Percentiles rank a stretch among this genome's conserved stretches.
phyloP scores from a whole-genome alignment of 2,329 filamentous ascomycete genomes.

The Septoria petroselini region DNA sequence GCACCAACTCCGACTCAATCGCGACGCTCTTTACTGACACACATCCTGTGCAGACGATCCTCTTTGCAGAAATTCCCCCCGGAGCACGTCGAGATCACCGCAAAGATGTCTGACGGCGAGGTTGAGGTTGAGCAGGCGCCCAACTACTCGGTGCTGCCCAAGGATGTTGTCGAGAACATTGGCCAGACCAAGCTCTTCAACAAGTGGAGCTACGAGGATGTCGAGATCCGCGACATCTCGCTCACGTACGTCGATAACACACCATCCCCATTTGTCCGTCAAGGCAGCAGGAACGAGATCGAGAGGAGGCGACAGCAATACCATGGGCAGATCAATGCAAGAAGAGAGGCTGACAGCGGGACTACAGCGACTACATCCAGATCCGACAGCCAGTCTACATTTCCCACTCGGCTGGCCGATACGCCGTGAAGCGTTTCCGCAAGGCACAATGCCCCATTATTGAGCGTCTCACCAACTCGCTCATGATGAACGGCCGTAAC shows the following conservation, averaged over 20 bases:
- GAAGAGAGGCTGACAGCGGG: slow-evolving; percentile 31
- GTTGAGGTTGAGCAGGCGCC: slow-evolving; percentile 88
- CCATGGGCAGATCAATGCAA: background rate
- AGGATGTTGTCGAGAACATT: slow-evolving; percentile 85
- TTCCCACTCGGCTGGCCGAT: slow-evolving; percentile 97
- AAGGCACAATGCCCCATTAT: slow-evolving; percentile 99
- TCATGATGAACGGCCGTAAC: slow-evolving; percentile 99
- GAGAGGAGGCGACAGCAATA: slow-evolving; percentile 7
- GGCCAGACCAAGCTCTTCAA: slow-evolving; percentile 96
- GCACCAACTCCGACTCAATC: background rate
- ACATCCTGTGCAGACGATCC: slow-evolving; percentile 8
- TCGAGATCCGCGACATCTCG: slow-evolving; percentile 99
- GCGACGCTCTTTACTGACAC: slow-evolving; percentile 7
- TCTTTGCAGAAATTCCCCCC: slow-evolving; percentile 11
- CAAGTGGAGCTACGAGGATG: slow-evolving; percentile 98
- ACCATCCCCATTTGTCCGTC: background rate
- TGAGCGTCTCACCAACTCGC: slow-evolving; percentile 99
- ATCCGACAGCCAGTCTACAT: slow-evolving; percentile 99
- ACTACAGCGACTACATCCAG: slow-evolving; percentile 93
- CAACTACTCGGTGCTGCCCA: slow-evolving; percentile 80
- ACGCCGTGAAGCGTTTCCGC: slow-evolving; percentile 99
- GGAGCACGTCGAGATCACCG: slow-evolving; percentile 17
- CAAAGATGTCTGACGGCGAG: slow-evolving; percentile 92
- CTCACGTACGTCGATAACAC: slow-evolving; percentile 73
- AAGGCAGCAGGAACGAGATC: slow-evolving; percentile 2